Base-by-base conservation (phyloP, 192 early-diverging fungal genomes). In the Pilobolus umbonatus region DNA sequence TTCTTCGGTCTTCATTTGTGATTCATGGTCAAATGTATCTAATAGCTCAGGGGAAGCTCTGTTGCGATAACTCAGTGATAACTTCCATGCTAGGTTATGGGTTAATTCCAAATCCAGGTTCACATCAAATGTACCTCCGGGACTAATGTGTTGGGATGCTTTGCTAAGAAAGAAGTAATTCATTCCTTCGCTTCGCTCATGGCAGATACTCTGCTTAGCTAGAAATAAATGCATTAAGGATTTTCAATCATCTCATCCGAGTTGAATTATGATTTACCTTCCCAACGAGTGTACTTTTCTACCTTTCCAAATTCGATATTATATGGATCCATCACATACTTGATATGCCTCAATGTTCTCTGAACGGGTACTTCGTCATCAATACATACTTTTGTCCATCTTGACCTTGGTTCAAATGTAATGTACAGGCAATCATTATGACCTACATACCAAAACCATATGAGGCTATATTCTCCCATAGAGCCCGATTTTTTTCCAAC, bases 141-240 rank as follows among this genome's bases (percentile, higher is more conserved):
- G 62, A n/a, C 30, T 52, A 17, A 49, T 57, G 9, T 38, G 43
- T 39, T 57, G 62, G n/a, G 62, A 19, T 14, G 54, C 62, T n/a
- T 38, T 50, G 11, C 62, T 55, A 30, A 64, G 28, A 30, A 64
- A 64, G 29, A 64, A 64, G 30, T 49, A 57, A 25, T 55, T 30
- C 30, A 28, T 24, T 34, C 57, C 55, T 9, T 57, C 26, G 30
- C 28, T 55, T 25, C 29, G 28, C 31, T 64, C 45, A 57, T 57
- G 44, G 57, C 44, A 55, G n/a, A n/a, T n/a, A n/a, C n/a, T n/a
- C n/a, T n/a, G n/a, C n/a, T n/a, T n/a, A n/a, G n/a, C n/a, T n/a
- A n/a, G n/a, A n/a, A n/a, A n/a, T n/a, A n/a, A n/a, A n/a, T n/a
- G n/a, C n/a, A n/a, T n/a, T n/a, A n/a, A n/a, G n/a, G n/a, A n/a